Percentiles rank a stretch among this genome's conserved stretches.
phyloP scores from a whole-genome alignment of 2,329 filamentous ascomycete genomes.

The Westerdykella aurantiaca region DNA sequence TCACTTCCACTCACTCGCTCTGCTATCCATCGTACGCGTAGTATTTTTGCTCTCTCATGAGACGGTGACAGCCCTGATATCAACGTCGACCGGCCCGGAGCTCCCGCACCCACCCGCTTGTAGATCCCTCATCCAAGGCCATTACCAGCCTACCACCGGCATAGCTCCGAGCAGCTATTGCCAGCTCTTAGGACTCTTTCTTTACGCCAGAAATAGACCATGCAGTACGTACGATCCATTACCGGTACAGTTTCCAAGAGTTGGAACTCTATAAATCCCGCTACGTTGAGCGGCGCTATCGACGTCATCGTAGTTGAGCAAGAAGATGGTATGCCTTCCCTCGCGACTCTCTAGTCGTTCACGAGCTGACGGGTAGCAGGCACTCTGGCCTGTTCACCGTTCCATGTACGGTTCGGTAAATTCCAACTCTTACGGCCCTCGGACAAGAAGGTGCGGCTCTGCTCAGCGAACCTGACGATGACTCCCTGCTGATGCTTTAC shows the following conservation, averaged over 20 bases:
- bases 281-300: slow-evolving; percentile 93
- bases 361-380: slow-evolving; percentile 33
- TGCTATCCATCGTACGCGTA: neutral
- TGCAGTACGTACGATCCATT: slow-evolving; percentile 97
- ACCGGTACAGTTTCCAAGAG: slow-evolving; percentile 95
- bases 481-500: slow-evolving; percentile 4
- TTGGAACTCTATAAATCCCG: slow-evolving; percentile 99
- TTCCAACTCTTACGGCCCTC: slow-evolving; percentile 91
- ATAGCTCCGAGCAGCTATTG: slow-evolving; percentile 1
- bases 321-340: slow-evolving; percentile 62
- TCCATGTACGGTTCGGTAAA: slow-evolving; percentile 98
- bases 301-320: slow-evolving; percentile 98
- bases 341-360: neutral
- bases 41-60: no score
- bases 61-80: no score
- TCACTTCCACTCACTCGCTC: neutral
- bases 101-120: neutral
- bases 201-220: slow-evolving; percentile 41
- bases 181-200: slow-evolving; percentile 3
- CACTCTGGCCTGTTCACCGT: slow-evolving; percentile 82
- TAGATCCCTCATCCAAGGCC: no score
- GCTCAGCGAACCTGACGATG: neutral
- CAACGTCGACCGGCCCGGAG: no score
- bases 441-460: slow-evolving; percentile 69
- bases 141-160: neutral